Percentiles rank a stretch among this genome's conserved stretches.
Evolutionary conservation across 2,329 filamentous ascomycete species (phyloP).

Genomic region (Metarhizium brunneum): DNA sequence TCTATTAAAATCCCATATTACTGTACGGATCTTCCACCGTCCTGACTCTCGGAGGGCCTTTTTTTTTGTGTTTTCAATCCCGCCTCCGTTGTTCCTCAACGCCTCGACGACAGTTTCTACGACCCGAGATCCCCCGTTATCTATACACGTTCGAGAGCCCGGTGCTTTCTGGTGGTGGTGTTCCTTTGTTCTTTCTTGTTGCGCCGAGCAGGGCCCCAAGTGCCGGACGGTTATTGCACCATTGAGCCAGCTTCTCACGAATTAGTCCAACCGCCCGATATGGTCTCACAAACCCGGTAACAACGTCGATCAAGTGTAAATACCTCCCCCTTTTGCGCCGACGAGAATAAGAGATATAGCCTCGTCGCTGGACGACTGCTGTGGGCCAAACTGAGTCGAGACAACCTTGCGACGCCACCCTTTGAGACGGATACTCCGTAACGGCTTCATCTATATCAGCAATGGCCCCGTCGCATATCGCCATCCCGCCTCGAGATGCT

Average conservation of each 20-base stretch:
- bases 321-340: background rate
- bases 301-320: background rate
- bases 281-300: constrained; percentile 4
- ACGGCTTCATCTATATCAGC: background rate
- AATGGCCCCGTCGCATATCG: constrained; percentile 44
- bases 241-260: constrained; percentile 3
- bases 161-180: background rate
- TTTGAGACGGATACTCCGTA: background rate
- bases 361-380: background rate
- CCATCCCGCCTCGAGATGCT: constrained; percentile 33
- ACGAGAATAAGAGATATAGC: background rate
- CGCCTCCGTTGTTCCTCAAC: background rate
- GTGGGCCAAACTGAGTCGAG: background rate
- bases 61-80: too few species aligned
- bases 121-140: background rate
- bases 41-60: too few species aligned
- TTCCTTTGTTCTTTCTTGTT: background rate
- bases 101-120: background rate
- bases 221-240: constrained; percentile 3
- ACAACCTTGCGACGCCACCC: background rate
- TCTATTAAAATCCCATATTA: background rate
- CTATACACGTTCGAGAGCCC: background rate
- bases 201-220: background rate
- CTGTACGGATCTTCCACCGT: background rate
- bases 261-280: background rate